A percentile compares a stretch with the other conserved stretches of the same genome.
Conservation (phyloP, 179 eudicot genomes). For the Silene coronaria region DNA sequence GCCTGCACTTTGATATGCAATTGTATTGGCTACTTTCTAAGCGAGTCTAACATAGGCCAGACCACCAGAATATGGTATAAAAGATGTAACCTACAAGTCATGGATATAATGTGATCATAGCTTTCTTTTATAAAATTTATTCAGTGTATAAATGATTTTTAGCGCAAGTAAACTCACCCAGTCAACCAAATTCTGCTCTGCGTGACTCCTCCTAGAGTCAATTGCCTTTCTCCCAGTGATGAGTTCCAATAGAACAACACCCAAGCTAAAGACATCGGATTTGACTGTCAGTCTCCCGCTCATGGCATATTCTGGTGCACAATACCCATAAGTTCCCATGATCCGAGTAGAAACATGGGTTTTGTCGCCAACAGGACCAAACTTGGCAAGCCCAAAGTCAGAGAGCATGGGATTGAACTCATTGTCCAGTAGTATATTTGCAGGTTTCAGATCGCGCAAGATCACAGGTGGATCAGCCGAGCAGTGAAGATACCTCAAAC, state of each 20-base stretch:
- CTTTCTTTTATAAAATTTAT: neutral
- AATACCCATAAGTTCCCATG: constrained; percentile 85
- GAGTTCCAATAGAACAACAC: constrained; percentile 61
- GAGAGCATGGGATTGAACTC: constrained; percentile 57
- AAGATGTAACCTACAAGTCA: neutral
- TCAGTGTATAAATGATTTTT: neutral
- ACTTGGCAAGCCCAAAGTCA: constrained; percentile 65
- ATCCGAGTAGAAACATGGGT: constrained; percentile 60
- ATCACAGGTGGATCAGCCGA: constrained; percentile 56
- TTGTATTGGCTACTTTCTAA: no score
- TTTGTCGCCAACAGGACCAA: constrained; percentile 66
- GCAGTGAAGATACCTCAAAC: constrained; percentile 58
- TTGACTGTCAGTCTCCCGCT: constrained; percentile 62
- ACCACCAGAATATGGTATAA: no score
- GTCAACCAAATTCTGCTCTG: constrained; percentile 47
- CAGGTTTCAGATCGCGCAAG: constrained; percentile 57
- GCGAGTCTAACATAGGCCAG: no score
- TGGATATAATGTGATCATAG: neutral
- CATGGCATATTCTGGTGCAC: constrained; percentile 92
- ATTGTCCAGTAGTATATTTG: constrained; percentile 52
- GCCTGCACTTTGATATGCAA: no score
- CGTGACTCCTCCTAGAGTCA: constrained; percentile 36
- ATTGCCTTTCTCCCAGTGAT: constrained; percentile 61
- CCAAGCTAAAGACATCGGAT: constrained; percentile 65
- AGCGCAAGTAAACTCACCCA: constrained; percentile 42